These are phyloP conservation scores for Euryodendron excelsum DNA, from an alignment of 148 eudicot genomes.

Conservation along the genomic window DNA sequence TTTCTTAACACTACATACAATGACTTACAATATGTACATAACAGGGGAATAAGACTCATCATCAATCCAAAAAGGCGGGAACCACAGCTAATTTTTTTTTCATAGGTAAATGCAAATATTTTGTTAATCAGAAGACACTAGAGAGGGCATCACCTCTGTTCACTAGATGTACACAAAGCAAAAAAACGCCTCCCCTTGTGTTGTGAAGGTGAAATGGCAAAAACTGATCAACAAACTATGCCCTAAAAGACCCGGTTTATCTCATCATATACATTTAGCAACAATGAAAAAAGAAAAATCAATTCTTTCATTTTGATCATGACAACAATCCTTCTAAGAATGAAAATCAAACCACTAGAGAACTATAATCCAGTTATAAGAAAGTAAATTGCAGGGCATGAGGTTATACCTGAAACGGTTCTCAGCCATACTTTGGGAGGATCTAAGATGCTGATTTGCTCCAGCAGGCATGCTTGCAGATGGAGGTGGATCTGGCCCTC, in stretches of 20 bases:
- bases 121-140: background rate
- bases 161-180: background rate
- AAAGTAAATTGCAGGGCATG: background rate
- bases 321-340: background rate
- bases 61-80: background rate
- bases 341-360: background rate
- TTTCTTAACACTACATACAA: background rate
- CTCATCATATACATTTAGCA: slow-evolving; percentile 2
- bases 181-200: too few relatives aligned
- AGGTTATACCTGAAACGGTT: slow-evolving; percentile 63
- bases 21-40: background rate
- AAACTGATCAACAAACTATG: background rate
- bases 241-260: background rate
- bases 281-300: background rate
- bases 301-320: background rate
- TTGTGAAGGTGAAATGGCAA: background rate
- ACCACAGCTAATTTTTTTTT: background rate
- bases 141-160: background rate
- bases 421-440: slow-evolving; percentile 46
- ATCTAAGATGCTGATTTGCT: slow-evolving; percentile 39
- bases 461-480: slow-evolving; percentile 27
- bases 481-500: slow-evolving; percentile 34
- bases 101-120: too few relatives aligned
- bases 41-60: background rate
- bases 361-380: background rate